Conservation (phyloP, 768 basidiomycete species). For the Pleurotus eryngii region DNA sequence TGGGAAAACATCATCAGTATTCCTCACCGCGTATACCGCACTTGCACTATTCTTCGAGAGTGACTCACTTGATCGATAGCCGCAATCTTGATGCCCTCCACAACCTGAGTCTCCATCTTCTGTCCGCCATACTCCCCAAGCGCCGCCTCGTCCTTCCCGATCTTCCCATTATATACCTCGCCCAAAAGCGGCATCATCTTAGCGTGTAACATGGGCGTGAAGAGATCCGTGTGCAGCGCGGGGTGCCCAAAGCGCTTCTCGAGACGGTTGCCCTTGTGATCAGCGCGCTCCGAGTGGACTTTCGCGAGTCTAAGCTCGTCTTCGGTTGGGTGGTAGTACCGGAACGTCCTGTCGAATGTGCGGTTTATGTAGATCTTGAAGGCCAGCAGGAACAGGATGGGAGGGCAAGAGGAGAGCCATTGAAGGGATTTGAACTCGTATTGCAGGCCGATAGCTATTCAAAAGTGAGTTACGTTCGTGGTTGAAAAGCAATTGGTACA, state of each 20-base stretch:
- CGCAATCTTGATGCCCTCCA: conserved; percentile 82
- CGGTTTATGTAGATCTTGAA: conserved; percentile 87
- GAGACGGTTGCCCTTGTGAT: conserved; percentile 68
- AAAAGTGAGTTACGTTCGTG: not conserved
- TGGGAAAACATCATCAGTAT: not conserved
- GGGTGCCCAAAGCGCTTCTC: conserved; percentile 96
- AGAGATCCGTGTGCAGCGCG: conserved; percentile 79
- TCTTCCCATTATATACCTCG: conserved; percentile 75
- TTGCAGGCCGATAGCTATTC: conserved; percentile 80
- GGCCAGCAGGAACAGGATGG: conserved; percentile 67
- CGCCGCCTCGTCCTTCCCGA: conserved; percentile 59
- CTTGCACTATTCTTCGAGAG: not conserved
- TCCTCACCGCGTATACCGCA: not conserved
- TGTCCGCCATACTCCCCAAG: conserved; percentile 78
- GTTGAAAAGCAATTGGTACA: conserved; percentile 23
- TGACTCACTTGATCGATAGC: conserved; percentile 65
- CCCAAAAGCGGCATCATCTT: conserved; percentile 78
- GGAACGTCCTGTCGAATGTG: conserved; percentile 65
- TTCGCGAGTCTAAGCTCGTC: conserved; percentile 71
- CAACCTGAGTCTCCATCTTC: conserved; percentile 68
- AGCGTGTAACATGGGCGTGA: conserved; percentile 85
- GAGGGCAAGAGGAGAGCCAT: conserved; percentile 85
- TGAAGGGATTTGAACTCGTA: conserved; percentile 68
- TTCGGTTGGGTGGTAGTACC: conserved; percentile 81
- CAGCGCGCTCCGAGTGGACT: conserved; percentile 75